A percentile compares a stretch with the other conserved stretches of the same genome.
phyloP scores from a whole-genome alignment of 1,284 basidiomycete genomes.

The Pholiota adiposa region DNA sequence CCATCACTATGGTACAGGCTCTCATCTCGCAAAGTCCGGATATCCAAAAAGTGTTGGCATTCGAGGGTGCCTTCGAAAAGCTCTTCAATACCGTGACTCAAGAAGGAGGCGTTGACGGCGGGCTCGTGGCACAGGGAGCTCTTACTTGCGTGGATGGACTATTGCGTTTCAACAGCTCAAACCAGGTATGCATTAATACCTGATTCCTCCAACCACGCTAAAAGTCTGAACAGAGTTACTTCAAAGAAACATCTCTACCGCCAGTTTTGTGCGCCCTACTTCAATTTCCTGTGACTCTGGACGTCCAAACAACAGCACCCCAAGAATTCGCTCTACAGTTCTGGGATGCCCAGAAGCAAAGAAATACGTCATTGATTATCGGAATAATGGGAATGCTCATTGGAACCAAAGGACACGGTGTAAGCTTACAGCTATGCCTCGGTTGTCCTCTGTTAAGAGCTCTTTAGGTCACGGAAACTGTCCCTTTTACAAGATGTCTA shows the following conservation, averaged over 20 bases:
- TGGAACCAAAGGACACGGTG: slow-evolving; percentile 72
- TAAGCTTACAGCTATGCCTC: slow-evolving; percentile 36
- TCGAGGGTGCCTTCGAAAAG: slow-evolving; percentile 97
- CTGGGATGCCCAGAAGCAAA: slow-evolving; percentile 91
- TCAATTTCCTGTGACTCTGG: slow-evolving; percentile 80
- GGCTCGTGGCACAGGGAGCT: slow-evolving; percentile 86
- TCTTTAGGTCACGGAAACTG: slow-evolving; percentile 57
- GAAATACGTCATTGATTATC: slow-evolving; percentile 79
- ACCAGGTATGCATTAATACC: slow-evolving; percentile 69
- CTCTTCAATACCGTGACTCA: slow-evolving; percentile 87
- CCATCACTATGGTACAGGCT: slow-evolving; percentile 81
- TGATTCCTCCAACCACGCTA: neutral
- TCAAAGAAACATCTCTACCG: slow-evolving; percentile 90
- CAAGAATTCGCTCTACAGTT: slow-evolving; percentile 96
- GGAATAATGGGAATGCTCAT: slow-evolving; percentile 81
- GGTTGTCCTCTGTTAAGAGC: neutral
- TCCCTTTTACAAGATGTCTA: slow-evolving; percentile 81
- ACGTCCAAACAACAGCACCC: slow-evolving; percentile 69
- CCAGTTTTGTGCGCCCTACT: slow-evolving; percentile 83
- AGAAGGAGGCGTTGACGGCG: slow-evolving; percentile 93
- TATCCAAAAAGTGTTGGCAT: slow-evolving; percentile 96
- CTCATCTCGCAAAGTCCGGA: slow-evolving; percentile 89
- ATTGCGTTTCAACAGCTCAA: slow-evolving; percentile 92
- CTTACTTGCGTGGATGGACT: slow-evolving; percentile 85
- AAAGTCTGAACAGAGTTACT: slow-evolving; percentile 78